Evolutionary conservation across 306 rosid genomes (phyloP).

Genomic region (Begonia peltatifolia): DNA sequence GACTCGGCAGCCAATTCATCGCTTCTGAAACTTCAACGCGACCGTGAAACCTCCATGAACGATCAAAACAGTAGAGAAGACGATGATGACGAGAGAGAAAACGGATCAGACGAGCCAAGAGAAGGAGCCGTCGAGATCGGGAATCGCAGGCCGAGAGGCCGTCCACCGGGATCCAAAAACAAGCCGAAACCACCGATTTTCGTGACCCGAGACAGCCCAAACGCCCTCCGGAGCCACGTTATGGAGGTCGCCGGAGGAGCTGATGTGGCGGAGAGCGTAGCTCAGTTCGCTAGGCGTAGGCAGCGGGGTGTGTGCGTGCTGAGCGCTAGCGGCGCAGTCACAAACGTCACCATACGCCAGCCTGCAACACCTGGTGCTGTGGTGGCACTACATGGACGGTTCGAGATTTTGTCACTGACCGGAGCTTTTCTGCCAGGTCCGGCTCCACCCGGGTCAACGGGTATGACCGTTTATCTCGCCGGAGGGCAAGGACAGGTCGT

Average conservation of each 20-base stretch:
- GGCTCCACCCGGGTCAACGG: slow-evolving; percentile 65
- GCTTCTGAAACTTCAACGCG: slow-evolving; percentile 24
- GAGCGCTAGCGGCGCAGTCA: slow-evolving; percentile 75
- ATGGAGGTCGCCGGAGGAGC: slow-evolving; percentile 83
- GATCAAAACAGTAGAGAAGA: slow-evolving; percentile 11
- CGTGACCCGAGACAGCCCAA: slow-evolving; percentile 74
- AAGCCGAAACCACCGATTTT: slow-evolving; percentile 85
- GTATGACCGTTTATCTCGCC: slow-evolving; percentile 58
- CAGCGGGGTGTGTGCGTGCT: slow-evolving; percentile 86
- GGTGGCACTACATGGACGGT: slow-evolving; percentile 71
- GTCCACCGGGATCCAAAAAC: slow-evolving; percentile 85
- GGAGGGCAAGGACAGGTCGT: slow-evolving; percentile 80
- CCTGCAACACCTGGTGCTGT: slow-evolving; percentile 74
- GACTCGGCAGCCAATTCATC: slow-evolving; percentile 48
- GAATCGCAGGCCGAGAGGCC: slow-evolving; percentile 59
- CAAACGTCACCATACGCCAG: slow-evolving; percentile 68
- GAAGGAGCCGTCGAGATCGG: slow-evolving; percentile 80
- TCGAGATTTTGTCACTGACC: slow-evolving; percentile 60
- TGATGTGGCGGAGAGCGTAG: slow-evolving; percentile 66
- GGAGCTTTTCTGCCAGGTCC: slow-evolving; percentile 82
- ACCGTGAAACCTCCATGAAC: slow-evolving; percentile 4
- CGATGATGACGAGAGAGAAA: slow-evolving; percentile 38
- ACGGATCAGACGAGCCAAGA: slow-evolving; percentile 44
- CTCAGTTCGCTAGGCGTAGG: slow-evolving; percentile 67
- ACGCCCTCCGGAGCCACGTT: slow-evolving; percentile 72